Percentiles rank a stretch among this genome's conserved stretches.
These are phyloP conservation scores for Paulownia fortunei DNA, from an alignment of 257 asterid genomes.

Conservation along the genomic window DNA sequence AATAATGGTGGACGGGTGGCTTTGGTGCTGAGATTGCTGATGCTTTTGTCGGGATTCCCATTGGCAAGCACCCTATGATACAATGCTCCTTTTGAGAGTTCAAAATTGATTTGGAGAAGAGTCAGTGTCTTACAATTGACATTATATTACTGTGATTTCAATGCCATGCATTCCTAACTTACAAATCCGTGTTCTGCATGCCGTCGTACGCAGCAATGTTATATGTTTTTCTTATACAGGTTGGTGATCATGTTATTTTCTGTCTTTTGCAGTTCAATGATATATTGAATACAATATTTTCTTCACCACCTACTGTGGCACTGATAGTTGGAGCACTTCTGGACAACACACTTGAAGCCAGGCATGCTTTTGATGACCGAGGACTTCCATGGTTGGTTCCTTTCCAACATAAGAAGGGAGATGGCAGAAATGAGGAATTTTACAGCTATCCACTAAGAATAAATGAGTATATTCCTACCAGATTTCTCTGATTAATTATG, in stretches of 20 bases:
- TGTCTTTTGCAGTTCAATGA: conserved; percentile 82
- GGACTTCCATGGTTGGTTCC: conserved; percentile 90
- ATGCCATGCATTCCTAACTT: too few relatives aligned
- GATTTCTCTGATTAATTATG: conserved; percentile 60
- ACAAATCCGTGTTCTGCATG: too few relatives aligned
- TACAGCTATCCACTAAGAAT: conserved; percentile 84
- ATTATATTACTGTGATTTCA: too few relatives aligned
- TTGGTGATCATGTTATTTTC: too few relatives aligned
- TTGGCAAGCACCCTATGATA: too few relatives aligned
- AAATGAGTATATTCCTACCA: conserved; percentile 71
- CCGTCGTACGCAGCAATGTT: too few relatives aligned
- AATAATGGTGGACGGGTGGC: neutral
- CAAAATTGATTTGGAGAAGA: neutral
- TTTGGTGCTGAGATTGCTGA: neutral
- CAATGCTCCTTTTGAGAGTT: neutral
- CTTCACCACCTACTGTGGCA: conserved; percentile 89
- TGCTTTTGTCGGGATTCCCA: neutral
- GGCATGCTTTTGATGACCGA: conserved; percentile 59
- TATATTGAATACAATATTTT: conserved; percentile 82
- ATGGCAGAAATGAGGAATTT: conserved; percentile 85
- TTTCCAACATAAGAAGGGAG: conserved; percentile 81
- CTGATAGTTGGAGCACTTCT: conserved; percentile 64
- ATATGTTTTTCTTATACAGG: neutral
- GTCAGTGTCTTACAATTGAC: neutral
- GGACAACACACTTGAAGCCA: conserved; percentile 88